These are phyloP conservation scores for Forsythia suspensa DNA, from an alignment of 257 asterid species.

Conservation along the genomic window DNA sequence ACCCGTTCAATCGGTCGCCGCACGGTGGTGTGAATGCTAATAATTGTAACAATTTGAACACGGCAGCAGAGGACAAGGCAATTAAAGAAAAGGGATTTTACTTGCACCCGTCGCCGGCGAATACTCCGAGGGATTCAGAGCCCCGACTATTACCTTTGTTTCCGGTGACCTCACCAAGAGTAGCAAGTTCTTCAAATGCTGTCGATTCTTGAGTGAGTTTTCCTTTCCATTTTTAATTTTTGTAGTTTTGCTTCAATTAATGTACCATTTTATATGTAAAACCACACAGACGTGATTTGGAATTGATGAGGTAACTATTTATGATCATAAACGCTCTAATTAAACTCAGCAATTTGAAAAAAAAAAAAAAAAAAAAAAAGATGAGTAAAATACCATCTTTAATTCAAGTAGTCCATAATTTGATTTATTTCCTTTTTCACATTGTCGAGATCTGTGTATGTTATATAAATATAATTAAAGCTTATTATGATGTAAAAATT, in stretches of 20 bases:
- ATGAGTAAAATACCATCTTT: constrained; percentile 28
- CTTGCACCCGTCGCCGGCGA: constrained; percentile 84
- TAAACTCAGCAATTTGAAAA: constrained; percentile 34
- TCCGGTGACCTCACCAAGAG: constrained; percentile 81
- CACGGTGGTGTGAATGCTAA: constrained; percentile 16
- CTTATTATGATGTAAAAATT: not conserved
- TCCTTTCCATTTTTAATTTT: constrained; percentile 1
- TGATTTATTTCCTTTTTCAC: not conserved
- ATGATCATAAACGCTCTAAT: constrained; percentile 22
- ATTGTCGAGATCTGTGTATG: not conserved
- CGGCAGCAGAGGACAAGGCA: constrained; percentile 77
- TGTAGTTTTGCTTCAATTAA: constrained; percentile 29
- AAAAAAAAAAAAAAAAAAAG: constrained; percentile 12
- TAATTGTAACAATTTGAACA: constrained; percentile 34
- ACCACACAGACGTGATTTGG: constrained; percentile 51
- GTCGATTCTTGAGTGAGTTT: constrained; percentile 48
- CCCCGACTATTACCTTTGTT: constrained; percentile 83
- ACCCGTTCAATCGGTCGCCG: constrained; percentile 65
- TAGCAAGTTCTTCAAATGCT: constrained; percentile 49
- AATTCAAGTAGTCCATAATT: constrained; percentile 7
- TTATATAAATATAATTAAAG: not conserved
- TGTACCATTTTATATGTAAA: constrained; percentile 44
- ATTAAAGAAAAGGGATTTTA: constrained; percentile 71
- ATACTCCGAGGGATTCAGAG: constrained; percentile 81
- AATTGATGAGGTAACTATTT: constrained; percentile 30